Evolutionary conservation across 225 moss, liverwort and hornwort genomes (phyloP), one percentile per base, ranked within the genome.

Genomic region (Climacium dendroides): DNA sequence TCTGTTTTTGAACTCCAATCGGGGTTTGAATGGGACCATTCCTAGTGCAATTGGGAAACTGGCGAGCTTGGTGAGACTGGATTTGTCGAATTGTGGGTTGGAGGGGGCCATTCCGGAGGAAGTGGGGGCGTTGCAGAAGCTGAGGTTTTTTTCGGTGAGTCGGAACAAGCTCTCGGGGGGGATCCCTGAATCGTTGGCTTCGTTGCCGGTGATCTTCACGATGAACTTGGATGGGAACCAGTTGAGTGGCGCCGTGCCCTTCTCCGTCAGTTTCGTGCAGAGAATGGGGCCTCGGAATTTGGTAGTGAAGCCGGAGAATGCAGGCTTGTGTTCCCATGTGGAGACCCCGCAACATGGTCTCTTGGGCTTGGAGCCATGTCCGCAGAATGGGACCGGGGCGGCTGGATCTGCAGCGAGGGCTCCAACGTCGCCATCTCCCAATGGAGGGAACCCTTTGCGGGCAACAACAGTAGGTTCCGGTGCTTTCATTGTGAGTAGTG

Each of bases 161-260:
- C 53, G 86, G 8, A 94, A 94, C 85, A 83, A 48, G 5, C 87
- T 94, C 19, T 88, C 89, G 0, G 95, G 95, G 3, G 41, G 35
- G 1, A 86, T 95, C 35, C 91, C 92, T 10, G 24, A 17, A 0
- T 80, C 91, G 1, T 24, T 91, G 14, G 91, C 82, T 2, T 65
- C 48, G 17, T 70, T 89, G 39, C 88, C 86, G 2, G 82, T 90
- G 50, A 50, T 95, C 4, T 90, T 84, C 73, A 91, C 91, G 7
- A 65, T 95, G 43, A 85, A 89, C 15, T 52, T 95, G 41, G 90
- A 87, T 18, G 85, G 88, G 26, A 97, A 97, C 61, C 71, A 79
- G 54, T 79, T 97, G 35, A 88, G 88, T 50, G 97, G 97, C 5
- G 65, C 61, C 6, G 37, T 97, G 70, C 95, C 95, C 6, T 93